Base-by-base conservation (phyloP, 108 stramenopile species). In the Seminavis robusta region DNA sequence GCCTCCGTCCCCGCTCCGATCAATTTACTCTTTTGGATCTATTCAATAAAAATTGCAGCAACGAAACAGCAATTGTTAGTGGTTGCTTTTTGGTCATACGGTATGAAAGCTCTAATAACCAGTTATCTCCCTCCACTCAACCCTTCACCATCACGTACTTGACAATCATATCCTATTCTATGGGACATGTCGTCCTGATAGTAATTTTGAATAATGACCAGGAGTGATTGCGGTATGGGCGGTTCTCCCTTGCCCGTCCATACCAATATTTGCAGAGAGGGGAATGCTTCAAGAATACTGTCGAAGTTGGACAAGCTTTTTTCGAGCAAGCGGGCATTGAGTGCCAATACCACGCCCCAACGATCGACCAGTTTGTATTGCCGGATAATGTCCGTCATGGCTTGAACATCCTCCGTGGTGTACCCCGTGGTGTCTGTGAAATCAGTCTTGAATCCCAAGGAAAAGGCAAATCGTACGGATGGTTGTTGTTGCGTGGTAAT, bases 181-280 rank as follows among this genome's bases (percentile, higher is more conserved):
- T n/a, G n/a, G n/a, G n/a, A n/a, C n/a, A n/a, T n/a, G n/a, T n/a
- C n/a, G n/a, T n/a, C n/a, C n/a, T n/a, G n/a, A n/a, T n/a, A n/a
- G n/a, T n/a, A n/a, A n/a, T n/a, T n/a, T n/a, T n/a, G n/a, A n/a
- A n/a, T n/a, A n/a, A n/a, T n/a, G n/a, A n/a, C n/a, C n/a, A n/a
- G n/a, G n/a, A n/a, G 13, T 9, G 10, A 9, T 20, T 32, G n/a
- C 7, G 63, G 33, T 16, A 81, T 74, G 3, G 61, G 49, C 24
- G 73, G 73, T 50, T 82, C 81, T 5, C 76, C 76, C 9, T 45
- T 61, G 8, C 73, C 81, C 1, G 72, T 77, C 81, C 81, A 82
- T 27, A 34, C 52, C n/a, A 82, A 36, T n/a, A 82, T 33, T 44
- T 59, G 57, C 0, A 54, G 33, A 20, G 33, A 23, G 26, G 63